These are phyloP conservation scores for Crithidia expoeki DNA, from an alignment of 208 protist genomes.

Conservation along the genomic window DNA sequence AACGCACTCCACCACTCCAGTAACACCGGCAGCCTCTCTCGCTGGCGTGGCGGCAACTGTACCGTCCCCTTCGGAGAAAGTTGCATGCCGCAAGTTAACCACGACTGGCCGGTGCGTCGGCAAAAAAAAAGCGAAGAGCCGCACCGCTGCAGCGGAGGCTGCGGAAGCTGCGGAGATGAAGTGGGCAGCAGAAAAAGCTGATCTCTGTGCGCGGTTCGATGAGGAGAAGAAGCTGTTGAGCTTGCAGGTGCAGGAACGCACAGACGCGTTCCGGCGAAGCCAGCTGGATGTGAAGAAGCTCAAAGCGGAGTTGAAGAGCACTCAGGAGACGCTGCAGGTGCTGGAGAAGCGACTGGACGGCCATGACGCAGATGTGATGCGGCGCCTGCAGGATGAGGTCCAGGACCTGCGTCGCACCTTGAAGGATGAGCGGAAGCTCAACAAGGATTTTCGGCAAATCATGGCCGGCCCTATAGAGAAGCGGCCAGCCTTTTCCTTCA, in stretches of 20 bases:
- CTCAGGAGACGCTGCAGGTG: constrained; percentile 14
- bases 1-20: background rate
- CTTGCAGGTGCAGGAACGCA: constrained; percentile 30
- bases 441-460: constrained; percentile 23
- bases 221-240: constrained; percentile 18
- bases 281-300: constrained; percentile 34
- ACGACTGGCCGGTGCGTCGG: background rate
- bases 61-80: background rate
- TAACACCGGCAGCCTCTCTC: background rate
- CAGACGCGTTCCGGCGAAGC: constrained; percentile 23
- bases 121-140: constrained; percentile 19
- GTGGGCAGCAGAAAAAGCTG: background rate
- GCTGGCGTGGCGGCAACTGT: background rate
- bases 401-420: constrained; percentile 23
- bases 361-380: constrained; percentile 29
- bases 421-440: constrained; percentile 19
- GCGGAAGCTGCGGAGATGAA: constrained; percentile 5
- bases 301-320: constrained; percentile 29
- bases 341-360: constrained; percentile 28
- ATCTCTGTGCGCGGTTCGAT: constrained; percentile 5
- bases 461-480: constrained; percentile 16
- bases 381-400: constrained; percentile 33
- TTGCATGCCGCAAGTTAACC: background rate
- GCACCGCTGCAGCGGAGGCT: background rate
- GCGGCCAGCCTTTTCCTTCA: constrained; percentile 6